phyloP scores from a whole-genome alignment of 1,284 basidiomycete species.

The Abortiporus biennis region DNA sequence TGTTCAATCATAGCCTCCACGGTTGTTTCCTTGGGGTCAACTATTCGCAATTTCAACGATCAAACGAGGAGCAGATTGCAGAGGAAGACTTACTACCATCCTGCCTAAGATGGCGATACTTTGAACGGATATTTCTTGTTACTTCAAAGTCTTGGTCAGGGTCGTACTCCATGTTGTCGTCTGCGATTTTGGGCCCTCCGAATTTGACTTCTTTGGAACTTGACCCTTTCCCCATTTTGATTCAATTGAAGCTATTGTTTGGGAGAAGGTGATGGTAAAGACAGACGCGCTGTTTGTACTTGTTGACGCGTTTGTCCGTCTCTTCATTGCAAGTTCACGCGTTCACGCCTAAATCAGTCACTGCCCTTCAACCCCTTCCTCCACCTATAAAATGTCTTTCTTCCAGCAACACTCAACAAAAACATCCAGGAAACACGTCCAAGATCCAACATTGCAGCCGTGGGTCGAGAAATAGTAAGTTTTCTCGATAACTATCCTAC shows the following conservation, averaged over 20 bases:
- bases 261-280: slow-evolving; percentile 2
- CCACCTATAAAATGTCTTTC: too few relatives aligned
- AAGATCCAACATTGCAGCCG: slow-evolving; percentile 70
- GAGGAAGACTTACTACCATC: not conserved
- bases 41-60: not conserved
- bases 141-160: slow-evolving; percentile 76
- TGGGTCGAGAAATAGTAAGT: slow-evolving; percentile 98
- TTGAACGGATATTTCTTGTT: slow-evolving; percentile 62
- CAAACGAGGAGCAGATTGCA: not conserved
- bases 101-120: slow-evolving; percentile 41
- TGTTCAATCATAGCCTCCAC: not conserved
- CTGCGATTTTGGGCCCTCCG: not conserved
- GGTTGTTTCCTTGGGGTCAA: not conserved
- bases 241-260: not conserved
- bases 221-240: not conserved
- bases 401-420: slow-evolving; percentile 43
- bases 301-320: slow-evolving; percentile 5
- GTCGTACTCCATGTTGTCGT: slow-evolving; percentile 43
- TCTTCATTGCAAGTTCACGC: not conserved
- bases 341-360: too few relatives aligned
- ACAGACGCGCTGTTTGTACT: slow-evolving; percentile 8
- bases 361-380: too few relatives aligned
- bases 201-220: not conserved
- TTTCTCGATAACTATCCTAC: not conserved
- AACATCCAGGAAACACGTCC: slow-evolving; percentile 34